Percentiles rank a stretch among this genome's conserved stretches.
Conservation (phyloP, 305 asterid species). For the Rubia tinctorum region DNA sequence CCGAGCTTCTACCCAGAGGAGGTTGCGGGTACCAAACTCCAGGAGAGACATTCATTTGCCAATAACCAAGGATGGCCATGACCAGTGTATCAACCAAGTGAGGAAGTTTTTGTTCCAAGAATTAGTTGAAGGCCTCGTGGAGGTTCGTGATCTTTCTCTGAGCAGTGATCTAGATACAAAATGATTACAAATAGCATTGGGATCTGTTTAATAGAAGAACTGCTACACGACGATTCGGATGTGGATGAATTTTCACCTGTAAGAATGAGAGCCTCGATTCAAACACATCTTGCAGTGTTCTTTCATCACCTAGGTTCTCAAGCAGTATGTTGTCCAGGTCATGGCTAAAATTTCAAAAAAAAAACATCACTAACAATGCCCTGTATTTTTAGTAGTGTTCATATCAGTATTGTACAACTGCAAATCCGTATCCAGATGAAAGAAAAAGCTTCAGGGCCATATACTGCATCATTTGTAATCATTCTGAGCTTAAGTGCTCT, state of each 20-base stretch:
- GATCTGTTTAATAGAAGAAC: background rate
- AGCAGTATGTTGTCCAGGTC: slow-evolving; percentile 96
- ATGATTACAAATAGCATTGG: slow-evolving; percentile 23
- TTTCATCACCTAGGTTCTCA: slow-evolving; percentile 87
- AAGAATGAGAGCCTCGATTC: slow-evolving; percentile 80
- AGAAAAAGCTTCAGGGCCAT: no score
- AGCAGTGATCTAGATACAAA: slow-evolving; percentile 76
- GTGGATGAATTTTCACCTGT: slow-evolving; percentile 50
- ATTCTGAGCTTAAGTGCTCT: no score
- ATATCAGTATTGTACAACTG: background rate
- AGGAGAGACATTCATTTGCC: slow-evolving; percentile 99
- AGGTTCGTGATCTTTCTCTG: slow-evolving; percentile 98
- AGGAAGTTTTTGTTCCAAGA: slow-evolving; percentile 81
- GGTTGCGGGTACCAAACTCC: slow-evolving; percentile 98
- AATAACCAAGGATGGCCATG: slow-evolving; percentile 99
- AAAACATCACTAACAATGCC: background rate
- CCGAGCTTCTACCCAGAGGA: slow-evolving; percentile 97
- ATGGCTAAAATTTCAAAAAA: slow-evolving; percentile 65
- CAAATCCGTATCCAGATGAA: background rate
- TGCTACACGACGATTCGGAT: background rate
- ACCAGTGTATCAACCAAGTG: slow-evolving; percentile 98
- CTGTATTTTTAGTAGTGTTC: background rate
- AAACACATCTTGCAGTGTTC: slow-evolving; percentile 92
- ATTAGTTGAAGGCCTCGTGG: slow-evolving; percentile 97
- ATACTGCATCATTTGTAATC: background rate